phyloP scores from a whole-genome alignment of 2,329 filamentous ascomycete species.

The Trichoderma polysporum region DNA sequence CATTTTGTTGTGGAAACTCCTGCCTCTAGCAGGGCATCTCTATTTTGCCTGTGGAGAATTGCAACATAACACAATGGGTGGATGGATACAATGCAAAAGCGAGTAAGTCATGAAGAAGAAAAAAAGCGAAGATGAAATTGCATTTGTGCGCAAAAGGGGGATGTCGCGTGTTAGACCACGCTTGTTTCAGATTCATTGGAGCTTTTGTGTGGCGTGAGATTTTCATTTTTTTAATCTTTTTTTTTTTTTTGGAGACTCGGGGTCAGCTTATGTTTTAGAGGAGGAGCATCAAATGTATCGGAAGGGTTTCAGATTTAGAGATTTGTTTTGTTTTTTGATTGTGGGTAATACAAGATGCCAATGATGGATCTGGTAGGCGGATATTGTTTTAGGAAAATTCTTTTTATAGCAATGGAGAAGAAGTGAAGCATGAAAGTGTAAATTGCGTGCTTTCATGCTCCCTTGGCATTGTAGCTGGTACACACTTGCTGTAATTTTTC shows the following conservation, averaged over 20 bases:
- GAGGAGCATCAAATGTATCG: background rate
- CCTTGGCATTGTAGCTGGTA: too few relatives aligned
- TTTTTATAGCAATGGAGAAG: background rate
- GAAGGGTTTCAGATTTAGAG: slow-evolving; percentile 5
- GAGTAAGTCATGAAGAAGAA: background rate
- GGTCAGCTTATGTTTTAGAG: background rate
- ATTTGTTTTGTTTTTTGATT: background rate
- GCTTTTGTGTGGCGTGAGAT: background rate
- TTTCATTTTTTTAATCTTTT: background rate
- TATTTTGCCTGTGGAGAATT: too few relatives aligned
- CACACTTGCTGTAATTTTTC: background rate
- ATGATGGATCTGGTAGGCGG: background rate
- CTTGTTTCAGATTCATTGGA: background rate
- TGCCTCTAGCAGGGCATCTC: background rate
- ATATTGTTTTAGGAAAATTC: background rate
- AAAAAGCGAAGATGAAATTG: too few relatives aligned
- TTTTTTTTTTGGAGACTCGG: background rate
- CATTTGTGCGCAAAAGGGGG: background rate
- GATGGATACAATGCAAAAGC: too few relatives aligned
- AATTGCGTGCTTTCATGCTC: too few relatives aligned
- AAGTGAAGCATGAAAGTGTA: background rate
- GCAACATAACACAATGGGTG: too few relatives aligned
- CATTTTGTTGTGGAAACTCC: background rate
- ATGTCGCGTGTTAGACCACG: background rate
- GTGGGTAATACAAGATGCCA: background rate